phyloP scores from a whole-genome alignment of 768 basidiomycete genomes.

The Rhizopogon vulgaris region DNA sequence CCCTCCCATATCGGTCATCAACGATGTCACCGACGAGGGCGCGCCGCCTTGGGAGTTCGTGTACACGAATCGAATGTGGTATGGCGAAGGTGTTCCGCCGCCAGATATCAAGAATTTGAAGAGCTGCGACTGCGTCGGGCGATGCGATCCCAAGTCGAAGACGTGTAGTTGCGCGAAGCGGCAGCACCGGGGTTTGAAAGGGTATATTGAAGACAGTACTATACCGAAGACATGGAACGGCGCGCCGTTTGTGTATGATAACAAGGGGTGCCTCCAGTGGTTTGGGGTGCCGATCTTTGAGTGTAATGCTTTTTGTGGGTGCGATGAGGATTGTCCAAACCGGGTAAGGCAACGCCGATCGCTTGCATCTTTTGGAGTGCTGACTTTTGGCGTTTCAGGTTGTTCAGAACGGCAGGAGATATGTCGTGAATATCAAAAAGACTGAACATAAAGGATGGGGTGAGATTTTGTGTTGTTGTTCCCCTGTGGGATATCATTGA shows the following conservation, averaged over 20 bases:
- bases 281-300: constrained; percentile 69
- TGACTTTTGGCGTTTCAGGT: constrained; percentile 41
- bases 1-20: constrained; percentile 59
- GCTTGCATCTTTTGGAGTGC: not conserved
- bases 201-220: constrained; percentile 12
- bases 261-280: constrained; percentile 45
- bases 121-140: constrained; percentile 72
- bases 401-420: constrained; percentile 72
- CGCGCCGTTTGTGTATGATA: constrained; percentile 66
- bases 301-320: constrained; percentile 78
- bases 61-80: constrained; percentile 81
- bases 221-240: constrained; percentile 29
- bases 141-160: constrained; percentile 68
- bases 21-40: constrained; percentile 60
- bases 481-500: not conserved
- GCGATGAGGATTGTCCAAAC: constrained; percentile 77
- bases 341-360: constrained; percentile 43
- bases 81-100: constrained; percentile 58
- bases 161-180: constrained; percentile 64
- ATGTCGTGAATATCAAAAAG: constrained; percentile 56
- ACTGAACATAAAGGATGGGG: constrained; percentile 86
- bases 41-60: constrained; percentile 83
- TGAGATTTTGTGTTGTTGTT: constrained; percentile 22
- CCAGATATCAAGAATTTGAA: constrained; percentile 52
- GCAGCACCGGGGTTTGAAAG: constrained; percentile 36